These are phyloP conservation scores for Pyronema omphalodes DNA, from an alignment of 495 filamentous ascomycete genomes.

Conservation along the genomic window DNA sequence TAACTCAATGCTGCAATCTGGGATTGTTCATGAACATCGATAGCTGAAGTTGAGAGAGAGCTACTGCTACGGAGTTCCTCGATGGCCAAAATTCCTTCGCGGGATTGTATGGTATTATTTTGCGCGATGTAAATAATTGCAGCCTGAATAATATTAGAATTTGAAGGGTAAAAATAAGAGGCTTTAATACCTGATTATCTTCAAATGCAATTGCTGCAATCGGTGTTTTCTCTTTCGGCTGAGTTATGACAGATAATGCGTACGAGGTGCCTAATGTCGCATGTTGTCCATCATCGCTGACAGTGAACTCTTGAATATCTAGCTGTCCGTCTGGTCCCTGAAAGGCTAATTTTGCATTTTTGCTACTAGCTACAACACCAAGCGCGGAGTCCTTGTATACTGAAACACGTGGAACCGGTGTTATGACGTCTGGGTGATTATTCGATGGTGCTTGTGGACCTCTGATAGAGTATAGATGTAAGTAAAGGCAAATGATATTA, in stretches of 20 bases:
- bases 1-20: neutral
- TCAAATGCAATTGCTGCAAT: neutral
- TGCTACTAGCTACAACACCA: neutral
- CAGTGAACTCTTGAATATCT: neutral
- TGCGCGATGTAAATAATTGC: neutral
- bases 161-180: neutral
- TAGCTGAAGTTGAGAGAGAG: neutral
- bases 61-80: neutral
- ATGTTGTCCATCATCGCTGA: neutral
- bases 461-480: neutral
- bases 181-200: neutral
- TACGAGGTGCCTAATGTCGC: neutral
- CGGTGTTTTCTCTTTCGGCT: neutral
- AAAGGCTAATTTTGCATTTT: neutral
- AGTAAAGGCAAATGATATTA: neutral
- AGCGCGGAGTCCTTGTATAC: neutral
- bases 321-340: neutral
- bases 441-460: neutral
- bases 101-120: neutral
- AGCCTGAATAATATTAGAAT: neutral
- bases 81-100: neutral
- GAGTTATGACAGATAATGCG: neutral
- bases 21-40: neutral
- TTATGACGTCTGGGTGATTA: neutral
- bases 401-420: neutral